Evolutionary conservation across 148 eudicot species (phyloP), one percentile per base, ranked within the genome.

Genomic region (Spergularia bocconei): DNA sequence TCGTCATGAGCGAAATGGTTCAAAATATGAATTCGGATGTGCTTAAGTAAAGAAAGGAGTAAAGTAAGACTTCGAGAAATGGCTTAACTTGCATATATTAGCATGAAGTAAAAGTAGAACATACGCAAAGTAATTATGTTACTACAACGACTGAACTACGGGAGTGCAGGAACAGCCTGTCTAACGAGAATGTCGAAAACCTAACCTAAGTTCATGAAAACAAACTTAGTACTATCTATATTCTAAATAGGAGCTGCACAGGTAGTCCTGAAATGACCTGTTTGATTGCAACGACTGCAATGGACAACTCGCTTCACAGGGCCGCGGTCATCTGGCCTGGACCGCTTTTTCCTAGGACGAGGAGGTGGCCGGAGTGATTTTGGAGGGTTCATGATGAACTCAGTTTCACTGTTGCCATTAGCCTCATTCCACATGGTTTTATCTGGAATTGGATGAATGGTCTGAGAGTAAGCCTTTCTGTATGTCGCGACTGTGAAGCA

Each of bases 201-300:
- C 62, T 39, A 63, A 76, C 16, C 7, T 52, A 77, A 60, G 36
- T 19, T 13, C 17, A 14, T 44, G 6, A 59, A 62, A 17, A 13
- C 54, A 74, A 21, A 15, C 38, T 14, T 13, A 13, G 0, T 29
- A 8, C 21, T 12, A 73, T 50, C 58, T 14, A 68, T 51, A 1
- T 69, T 52, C 85, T 85, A 90, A 54, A 84, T 85, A 21, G 91
- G 91, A 13, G 91, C 79, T 64, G 91, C 80, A 84, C 95, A 90
- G 0, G 95, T 90, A 21, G 91, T 88, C 77, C 95, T 85, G 80
- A 90, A 90, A 77, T 90, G 95, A 54, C 95, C 95, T 11, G 90
- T 84, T 77, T 90, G 95, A 72, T 88, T 80, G 82, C 96, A 91
- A 17, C 96, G 91, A 78, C 96, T 88, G 63, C 96, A 91, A 58